These are phyloP conservation scores for Trypanosomatidae sp. DNA, from an alignment of 208 protist species.

Conservation along the genomic window DNA sequence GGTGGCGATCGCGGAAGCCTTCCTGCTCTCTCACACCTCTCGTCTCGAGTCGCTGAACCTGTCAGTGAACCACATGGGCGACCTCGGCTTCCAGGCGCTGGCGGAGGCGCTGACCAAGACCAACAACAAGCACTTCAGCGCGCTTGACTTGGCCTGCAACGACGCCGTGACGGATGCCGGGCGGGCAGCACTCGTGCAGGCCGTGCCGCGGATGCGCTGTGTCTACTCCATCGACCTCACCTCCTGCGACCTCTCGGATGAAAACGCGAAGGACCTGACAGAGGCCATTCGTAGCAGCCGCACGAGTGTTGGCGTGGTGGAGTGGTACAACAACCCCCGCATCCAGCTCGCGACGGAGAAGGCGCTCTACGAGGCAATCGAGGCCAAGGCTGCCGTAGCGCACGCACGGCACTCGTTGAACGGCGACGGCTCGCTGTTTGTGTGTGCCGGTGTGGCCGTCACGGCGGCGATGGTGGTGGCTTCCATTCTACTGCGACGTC, in stretches of 20 bases:
- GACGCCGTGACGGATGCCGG: constrained; percentile 54
- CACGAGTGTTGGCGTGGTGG: constrained; percentile 59
- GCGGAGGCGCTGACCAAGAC: constrained; percentile 64
- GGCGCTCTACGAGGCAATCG: constrained; percentile 53
- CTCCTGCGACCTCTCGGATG: constrained; percentile 69
- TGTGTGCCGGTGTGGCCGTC: constrained; percentile 16
- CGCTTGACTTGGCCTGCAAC: constrained; percentile 80
- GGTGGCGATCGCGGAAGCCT: constrained; percentile 51
- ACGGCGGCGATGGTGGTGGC: constrained; percentile 28
- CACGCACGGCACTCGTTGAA: constrained; percentile 13
- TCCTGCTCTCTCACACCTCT: constrained; percentile 48
- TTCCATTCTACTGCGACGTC: constrained; percentile 19
- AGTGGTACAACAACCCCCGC: constrained; percentile 88
- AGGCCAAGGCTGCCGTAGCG: constrained; percentile 32
- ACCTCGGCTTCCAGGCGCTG: constrained; percentile 70
- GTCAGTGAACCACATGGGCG: constrained; percentile 77
- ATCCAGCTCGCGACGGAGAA: constrained; percentile 64
- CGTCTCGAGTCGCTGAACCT: constrained; percentile 65
- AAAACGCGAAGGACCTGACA: constrained; percentile 47
- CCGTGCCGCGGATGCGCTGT: constrained; percentile 39
- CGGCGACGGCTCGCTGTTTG: constrained; percentile 9
- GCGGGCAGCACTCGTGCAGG: constrained; percentile 40
- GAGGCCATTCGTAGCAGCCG: constrained; percentile 39
- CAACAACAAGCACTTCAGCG: constrained; percentile 40
- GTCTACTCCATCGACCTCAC: constrained; percentile 72